A percentile compares a stretch with the other conserved stretches of the same genome.
phyloP scores from a whole-genome alignment of 2,329 filamentous ascomycete species.

The Trichoderma pleuroti region DNA sequence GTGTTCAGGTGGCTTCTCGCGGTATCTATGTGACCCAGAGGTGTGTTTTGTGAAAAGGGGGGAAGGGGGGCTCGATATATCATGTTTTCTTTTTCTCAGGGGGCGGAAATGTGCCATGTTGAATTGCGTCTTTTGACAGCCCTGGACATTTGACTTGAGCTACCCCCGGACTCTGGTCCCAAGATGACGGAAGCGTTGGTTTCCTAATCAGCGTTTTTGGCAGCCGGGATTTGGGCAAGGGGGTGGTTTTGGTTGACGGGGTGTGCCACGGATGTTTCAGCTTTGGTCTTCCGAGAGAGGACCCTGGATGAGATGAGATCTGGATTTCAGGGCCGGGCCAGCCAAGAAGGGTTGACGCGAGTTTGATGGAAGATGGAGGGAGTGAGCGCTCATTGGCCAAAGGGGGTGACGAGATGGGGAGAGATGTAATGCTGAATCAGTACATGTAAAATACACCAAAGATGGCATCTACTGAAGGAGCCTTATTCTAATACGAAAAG shows the following conservation, averaged over 20 bases:
- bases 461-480: background rate
- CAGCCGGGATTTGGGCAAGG: background rate
- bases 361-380: background rate
- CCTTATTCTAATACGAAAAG: background rate
- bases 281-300: background rate
- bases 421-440: background rate
- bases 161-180: background rate
- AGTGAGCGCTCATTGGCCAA: background rate
- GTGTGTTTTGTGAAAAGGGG: background rate
- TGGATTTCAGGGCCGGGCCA: background rate
- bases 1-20: background rate
- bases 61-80: background rate
- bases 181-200: background rate
- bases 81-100: background rate
- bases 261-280: conserved; percentile 9
- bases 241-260: background rate
- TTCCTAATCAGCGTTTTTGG: background rate
- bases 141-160: background rate
- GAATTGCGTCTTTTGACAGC: background rate
- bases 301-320: background rate
- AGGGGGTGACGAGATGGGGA: background rate
- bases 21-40: background rate
- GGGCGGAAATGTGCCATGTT: background rate
- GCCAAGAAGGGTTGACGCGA: background rate
- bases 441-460: background rate